phyloP scores from a whole-genome alignment of 139 green algal genomes.

The Chlorella vulgaris region DNA sequence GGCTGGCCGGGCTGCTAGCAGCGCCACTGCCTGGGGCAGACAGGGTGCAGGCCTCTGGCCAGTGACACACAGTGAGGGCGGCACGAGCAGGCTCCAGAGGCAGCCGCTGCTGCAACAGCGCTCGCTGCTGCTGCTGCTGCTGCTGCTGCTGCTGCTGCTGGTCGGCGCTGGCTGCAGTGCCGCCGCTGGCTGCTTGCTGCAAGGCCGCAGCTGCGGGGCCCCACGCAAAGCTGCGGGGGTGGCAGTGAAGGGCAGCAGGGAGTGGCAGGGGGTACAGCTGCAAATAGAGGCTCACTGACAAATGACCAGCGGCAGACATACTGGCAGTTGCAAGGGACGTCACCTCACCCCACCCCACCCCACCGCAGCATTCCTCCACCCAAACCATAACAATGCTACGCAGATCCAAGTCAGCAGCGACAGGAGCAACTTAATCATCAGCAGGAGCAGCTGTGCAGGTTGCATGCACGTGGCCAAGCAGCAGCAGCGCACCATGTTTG shows the following conservation, averaged over 20 bases:
- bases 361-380: no score
- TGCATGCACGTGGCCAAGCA: no score
- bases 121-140: neutral
- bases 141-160: neutral
- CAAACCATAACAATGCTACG: no score
- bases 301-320: no score
- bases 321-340: no score
- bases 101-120: constrained; percentile 28
- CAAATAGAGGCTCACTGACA: no score
- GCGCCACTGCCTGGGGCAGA: neutral
- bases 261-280: neutral
- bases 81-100: constrained; percentile 44
- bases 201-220: constrained; percentile 36
- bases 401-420: no score
- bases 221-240: constrained; percentile 42
- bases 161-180: neutral
- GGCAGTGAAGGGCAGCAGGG: neutral
- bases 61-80: constrained; percentile 51
- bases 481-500: constrained; percentile 12
- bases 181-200: constrained; percentile 9
- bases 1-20: constrained; percentile 1
- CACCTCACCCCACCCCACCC: no score
- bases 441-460: no score
- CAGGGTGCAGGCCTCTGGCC: constrained; percentile 52
- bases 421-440: no score